These are phyloP conservation scores for Zizania palustris DNA, from an alignment of 202 grass and related monocot species.

Conservation along the genomic window DNA sequence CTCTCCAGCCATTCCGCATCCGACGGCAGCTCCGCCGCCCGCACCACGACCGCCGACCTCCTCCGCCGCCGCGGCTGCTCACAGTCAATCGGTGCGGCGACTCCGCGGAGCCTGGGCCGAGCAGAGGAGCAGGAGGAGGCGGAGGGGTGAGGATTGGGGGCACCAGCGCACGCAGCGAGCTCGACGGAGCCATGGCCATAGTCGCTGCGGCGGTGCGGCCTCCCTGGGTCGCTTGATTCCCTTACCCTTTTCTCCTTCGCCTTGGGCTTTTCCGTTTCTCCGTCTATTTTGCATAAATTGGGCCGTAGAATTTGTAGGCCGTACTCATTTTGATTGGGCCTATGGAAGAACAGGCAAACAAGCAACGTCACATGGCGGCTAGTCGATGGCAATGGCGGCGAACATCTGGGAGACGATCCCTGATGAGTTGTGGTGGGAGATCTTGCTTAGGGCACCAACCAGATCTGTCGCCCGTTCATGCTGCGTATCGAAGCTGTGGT, in stretches of 20 bases:
- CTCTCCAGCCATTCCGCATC: constrained; percentile 78
- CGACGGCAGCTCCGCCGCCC: constrained; percentile 51
- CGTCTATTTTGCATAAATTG: background rate
- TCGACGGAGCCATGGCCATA: constrained; percentile 46
- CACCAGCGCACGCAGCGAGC: constrained; percentile 43
- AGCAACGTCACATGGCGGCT: no score
- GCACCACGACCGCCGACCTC: constrained; percentile 20
- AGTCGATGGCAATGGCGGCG: no score
- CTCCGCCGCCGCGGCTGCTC: constrained; percentile 1
- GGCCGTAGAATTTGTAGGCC: background rate
- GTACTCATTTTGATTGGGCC: background rate
- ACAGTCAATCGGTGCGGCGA: background rate
- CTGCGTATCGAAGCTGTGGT: background rate
- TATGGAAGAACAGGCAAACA: background rate
- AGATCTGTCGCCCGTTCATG: background rate
- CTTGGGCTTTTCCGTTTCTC: background rate
- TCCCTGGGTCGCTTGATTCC: constrained; percentile 23
- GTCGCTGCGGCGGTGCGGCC: constrained; percentile 13
- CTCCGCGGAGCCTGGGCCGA: background rate
- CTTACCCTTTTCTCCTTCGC: background rate
- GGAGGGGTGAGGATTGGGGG: background rate
- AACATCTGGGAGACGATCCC: no score
- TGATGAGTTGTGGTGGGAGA: no score
- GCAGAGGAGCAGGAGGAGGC: background rate
- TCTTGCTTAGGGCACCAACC: background rate